Conservation (phyloP, 2,329 filamentous ascomycete species). For the Diaporthe aspalathi region DNA sequence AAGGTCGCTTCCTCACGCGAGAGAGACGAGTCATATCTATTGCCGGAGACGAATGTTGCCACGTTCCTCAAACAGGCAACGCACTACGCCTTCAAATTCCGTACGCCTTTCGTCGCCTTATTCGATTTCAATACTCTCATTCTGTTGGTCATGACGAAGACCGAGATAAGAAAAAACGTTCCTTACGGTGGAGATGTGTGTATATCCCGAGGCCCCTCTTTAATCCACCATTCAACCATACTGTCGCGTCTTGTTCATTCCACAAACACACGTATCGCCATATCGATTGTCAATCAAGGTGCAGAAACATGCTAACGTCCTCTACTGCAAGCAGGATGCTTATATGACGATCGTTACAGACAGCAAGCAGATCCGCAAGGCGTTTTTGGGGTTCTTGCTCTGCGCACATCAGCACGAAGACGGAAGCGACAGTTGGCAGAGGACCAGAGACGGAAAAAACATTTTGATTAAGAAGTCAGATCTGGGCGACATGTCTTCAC, state of each 20-base stretch:
- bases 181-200: neutral
- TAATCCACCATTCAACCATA: neutral
- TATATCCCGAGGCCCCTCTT: neutral
- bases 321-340: neutral
- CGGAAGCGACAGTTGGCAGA: too few relatives aligned
- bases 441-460: too few relatives aligned
- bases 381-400: neutral
- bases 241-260: neutral
- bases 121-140: neutral
- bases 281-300: neutral
- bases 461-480: too few relatives aligned
- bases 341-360: neutral
- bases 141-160: neutral
- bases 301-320: neutral
- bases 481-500: too few relatives aligned
- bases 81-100: neutral
- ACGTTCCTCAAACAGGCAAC: neutral
- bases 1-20: neutral
- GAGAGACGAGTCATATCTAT: neutral
- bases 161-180: neutral
- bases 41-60: neutral
- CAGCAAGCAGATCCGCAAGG: neutral
- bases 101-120: neutral
- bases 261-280: neutral
- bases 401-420: neutral